phyloP scores from a whole-genome alignment of 2,329 filamentous ascomycete genomes.

The Penicillium nordicum region DNA sequence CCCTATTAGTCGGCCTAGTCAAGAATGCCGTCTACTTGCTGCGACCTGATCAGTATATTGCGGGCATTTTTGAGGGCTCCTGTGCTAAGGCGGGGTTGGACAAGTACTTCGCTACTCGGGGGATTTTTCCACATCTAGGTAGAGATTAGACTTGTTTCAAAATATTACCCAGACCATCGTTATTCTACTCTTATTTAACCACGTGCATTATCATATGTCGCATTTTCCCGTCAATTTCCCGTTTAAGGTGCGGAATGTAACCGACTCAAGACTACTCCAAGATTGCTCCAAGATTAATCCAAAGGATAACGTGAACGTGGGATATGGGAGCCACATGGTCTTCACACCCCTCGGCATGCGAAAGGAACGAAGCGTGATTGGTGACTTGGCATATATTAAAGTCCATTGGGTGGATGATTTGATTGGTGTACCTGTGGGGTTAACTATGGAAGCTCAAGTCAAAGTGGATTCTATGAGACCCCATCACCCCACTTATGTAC shows the following conservation, averaged over 20 bases:
- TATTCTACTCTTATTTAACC: neutral
- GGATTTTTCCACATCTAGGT: neutral
- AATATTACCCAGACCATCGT: neutral
- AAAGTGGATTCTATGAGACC: neutral
- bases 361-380: conserved; percentile 1
- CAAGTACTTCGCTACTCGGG: conserved; percentile 19
- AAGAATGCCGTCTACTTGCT: conserved; percentile 29
- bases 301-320: neutral
- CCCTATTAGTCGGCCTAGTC: conserved; percentile 16
- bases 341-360: conserved; percentile 1
- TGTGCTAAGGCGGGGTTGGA: conserved; percentile 21
- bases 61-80: conserved; percentile 18
- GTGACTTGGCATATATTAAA: conserved; percentile 4
- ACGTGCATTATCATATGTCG: neutral
- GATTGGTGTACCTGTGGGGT: conserved; percentile 8
- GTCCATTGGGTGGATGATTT: neutral
- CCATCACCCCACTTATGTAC: conserved; percentile 1
- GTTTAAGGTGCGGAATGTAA: neutral
- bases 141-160: neutral
- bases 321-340: neutral
- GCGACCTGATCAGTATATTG: conserved; percentile 33
- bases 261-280: neutral
- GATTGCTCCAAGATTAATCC: neutral
- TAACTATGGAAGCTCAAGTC: neutral
- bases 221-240: neutral